These are phyloP conservation scores for Calonectria pseudoturangicola DNA, from an alignment of 2,329 filamentous ascomycete genomes.

Conservation along the genomic window DNA sequence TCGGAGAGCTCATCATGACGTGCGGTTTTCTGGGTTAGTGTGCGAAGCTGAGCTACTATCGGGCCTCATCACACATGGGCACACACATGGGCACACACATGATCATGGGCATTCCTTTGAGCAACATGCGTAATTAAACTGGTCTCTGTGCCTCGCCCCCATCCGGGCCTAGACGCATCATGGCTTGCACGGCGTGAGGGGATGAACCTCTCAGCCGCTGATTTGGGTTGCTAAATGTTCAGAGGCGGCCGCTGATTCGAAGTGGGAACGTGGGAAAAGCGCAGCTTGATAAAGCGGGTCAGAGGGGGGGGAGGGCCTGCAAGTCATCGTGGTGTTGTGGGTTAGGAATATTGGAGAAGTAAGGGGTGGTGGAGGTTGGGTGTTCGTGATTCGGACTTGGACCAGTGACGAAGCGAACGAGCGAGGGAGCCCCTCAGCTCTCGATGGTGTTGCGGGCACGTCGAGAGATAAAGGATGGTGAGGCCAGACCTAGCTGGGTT, in stretches of 20 bases:
- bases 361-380: constrained; percentile 34
- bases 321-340: constrained; percentile 49
- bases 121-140: constrained; percentile 47
- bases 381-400: constrained; percentile 24
- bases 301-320: constrained; percentile 40
- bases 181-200: constrained; percentile 22
- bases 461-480: constrained; percentile 8
- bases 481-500: constrained; percentile 22
- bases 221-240: constrained; percentile 5
- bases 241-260: constrained; percentile 4
- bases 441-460: background rate
- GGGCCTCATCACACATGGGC: constrained; percentile 13
- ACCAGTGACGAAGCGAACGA: constrained; percentile 24
- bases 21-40: background rate
- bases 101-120: constrained; percentile 23
- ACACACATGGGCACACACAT: constrained; percentile 5
- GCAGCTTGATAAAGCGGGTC: constrained; percentile 27
- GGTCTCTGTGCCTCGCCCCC: constrained; percentile 45
- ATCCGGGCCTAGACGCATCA: constrained; percentile 37
- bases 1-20: constrained; percentile 34
- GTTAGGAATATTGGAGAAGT: constrained; percentile 28
- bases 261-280: constrained; percentile 13
- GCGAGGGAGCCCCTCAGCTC: constrained; percentile 16
- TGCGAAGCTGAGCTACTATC: constrained; percentile 5
- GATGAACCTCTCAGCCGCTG: constrained; percentile 21